Evolutionary conservation across 352 stramenopile genomes (phyloP).

Genomic region (Globisporangium echinulatum): DNA sequence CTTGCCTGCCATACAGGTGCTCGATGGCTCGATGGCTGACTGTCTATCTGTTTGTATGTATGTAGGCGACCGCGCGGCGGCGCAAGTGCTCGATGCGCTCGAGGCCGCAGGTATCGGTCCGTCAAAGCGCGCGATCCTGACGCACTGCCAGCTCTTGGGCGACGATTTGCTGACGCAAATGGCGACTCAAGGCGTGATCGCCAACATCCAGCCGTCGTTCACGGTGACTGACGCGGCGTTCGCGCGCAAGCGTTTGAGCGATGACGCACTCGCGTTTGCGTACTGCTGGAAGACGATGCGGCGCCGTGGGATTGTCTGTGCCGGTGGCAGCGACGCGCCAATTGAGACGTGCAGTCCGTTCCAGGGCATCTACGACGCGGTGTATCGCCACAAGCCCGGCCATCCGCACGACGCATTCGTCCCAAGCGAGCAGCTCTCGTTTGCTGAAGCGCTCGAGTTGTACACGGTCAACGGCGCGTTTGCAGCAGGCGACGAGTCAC

Average conservation of each 20-base stretch:
- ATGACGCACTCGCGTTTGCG: conserved; percentile 49
- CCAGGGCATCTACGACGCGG: conserved; percentile 85
- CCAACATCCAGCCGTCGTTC: conserved; percentile 87
- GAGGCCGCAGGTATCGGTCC: conserved; percentile 34
- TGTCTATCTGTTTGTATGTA: not conserved
- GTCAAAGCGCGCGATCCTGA: conserved; percentile 76
- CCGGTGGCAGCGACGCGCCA: conserved; percentile 75
- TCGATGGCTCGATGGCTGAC: too few species aligned
- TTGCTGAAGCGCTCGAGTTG: conserved; percentile 66
- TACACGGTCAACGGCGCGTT: conserved; percentile 79
- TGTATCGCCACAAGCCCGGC: conserved; percentile 59
- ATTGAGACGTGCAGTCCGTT: conserved; percentile 87
- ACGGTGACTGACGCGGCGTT: conserved; percentile 82
- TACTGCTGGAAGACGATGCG: conserved; percentile 88
- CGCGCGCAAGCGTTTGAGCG: conserved; percentile 64
- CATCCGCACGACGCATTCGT: conserved; percentile 48
- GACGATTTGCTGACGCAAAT: conserved; percentile 67
- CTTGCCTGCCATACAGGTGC: too few species aligned
- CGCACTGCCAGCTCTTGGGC: conserved; percentile 86
- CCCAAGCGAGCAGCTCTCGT: conserved; percentile 57
- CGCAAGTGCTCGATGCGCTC: conserved; percentile 70
- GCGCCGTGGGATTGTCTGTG: conserved; percentile 60
- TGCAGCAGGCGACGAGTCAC: conserved; percentile 49
- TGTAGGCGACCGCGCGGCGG: conserved; percentile 58
- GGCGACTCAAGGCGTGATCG: conserved; percentile 69